Evolutionary conservation across 1,284 basidiomycete species (phyloP).

Genomic region (Tranzscheliella williamsii): DNA sequence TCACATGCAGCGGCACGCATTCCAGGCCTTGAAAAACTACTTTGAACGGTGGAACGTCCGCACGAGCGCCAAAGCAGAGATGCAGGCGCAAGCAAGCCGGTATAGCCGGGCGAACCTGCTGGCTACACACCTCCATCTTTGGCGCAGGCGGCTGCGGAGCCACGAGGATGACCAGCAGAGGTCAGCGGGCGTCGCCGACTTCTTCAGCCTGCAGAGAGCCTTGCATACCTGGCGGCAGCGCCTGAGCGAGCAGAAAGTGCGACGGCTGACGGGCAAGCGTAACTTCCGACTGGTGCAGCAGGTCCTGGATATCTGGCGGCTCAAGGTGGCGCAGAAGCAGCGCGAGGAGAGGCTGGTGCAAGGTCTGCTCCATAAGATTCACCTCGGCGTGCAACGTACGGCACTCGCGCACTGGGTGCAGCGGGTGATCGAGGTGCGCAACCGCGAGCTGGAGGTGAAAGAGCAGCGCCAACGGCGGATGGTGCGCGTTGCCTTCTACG

Average conservation of each 20-base stretch:
- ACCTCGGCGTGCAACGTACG: background rate
- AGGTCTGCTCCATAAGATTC: slow-evolving; percentile 1
- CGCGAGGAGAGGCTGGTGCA: slow-evolving; percentile 4
- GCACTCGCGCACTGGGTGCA: slow-evolving; percentile 19
- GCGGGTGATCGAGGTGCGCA: slow-evolving; percentile 33
- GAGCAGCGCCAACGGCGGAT: slow-evolving; percentile 20
- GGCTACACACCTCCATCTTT: slow-evolving; percentile 4
- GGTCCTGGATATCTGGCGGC: slow-evolving; percentile 28
- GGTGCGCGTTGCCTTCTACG: slow-evolving; percentile 24
- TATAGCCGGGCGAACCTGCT: too few relatives aligned
- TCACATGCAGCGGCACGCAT: background rate
- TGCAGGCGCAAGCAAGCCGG: too few relatives aligned
- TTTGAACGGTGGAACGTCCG: background rate
- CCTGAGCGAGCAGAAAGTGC: slow-evolving; percentile 8
- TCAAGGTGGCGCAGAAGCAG: background rate
- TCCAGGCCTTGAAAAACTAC: background rate
- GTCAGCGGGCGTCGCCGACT: slow-evolving; percentile 6
- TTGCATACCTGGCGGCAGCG: slow-evolving; percentile 12
- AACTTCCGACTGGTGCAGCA: slow-evolving; percentile 9
- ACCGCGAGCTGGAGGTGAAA: slow-evolving; percentile 20
- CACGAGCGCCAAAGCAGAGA: too few relatives aligned
- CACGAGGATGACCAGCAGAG: slow-evolving; percentile 7
- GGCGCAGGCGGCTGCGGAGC: slow-evolving; percentile 11
- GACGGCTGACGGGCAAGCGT: slow-evolving; percentile 4
- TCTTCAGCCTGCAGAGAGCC: slow-evolving; percentile 6